Evolutionary conservation across 306 rosid species (phyloP), one percentile per base, ranked within the genome.

Genomic region (Crataegus laevigata): DNA sequence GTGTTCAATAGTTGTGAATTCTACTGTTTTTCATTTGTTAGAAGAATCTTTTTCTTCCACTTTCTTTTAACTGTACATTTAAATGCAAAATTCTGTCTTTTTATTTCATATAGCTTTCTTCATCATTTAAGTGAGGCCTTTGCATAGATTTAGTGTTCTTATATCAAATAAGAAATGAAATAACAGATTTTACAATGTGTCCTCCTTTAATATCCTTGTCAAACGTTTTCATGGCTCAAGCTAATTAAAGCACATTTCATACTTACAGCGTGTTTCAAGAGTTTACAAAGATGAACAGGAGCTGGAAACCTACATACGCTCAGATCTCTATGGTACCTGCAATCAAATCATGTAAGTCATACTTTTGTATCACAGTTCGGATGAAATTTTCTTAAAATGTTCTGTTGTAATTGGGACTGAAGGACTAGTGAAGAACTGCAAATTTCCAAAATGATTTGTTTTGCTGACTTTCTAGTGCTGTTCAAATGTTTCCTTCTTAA

Each of bases 221-320:
- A 71, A 64, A 60, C 52, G 71, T 76, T 75, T 67, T 77, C 67
- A 25, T 74, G 74, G 72, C 71, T 55, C 26, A 28, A 75, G 57
- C 82, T 77, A 69, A 81, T 73, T 79, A 71, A 79, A 52, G 63
- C 70, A 68, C 62, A 62, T 72, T 64, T 82, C n/a, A 42, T 87
- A 51, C 68, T 28, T 83, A 76, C 86, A 94, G 98, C 81, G 28
- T 75, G 97, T 94, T 67, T 87, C 88, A 77, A 84, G 61, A 84
- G 81, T 94, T 74, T 94, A 87, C 87, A 80, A 87, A 84, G 96
- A 94, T 71, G 98, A 94, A 84, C 80, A 77, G 55, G 96, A 91
- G 80, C 80, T 91, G 86, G 98, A 91, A 76, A 80, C 87, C 66
- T 94, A 94, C 85, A 84, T 91, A 71, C 90, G 91, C 40, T 94